phyloP scores from a whole-genome alignment of 1,284 basidiomycete species.

The Ustilago sp. region DNA sequence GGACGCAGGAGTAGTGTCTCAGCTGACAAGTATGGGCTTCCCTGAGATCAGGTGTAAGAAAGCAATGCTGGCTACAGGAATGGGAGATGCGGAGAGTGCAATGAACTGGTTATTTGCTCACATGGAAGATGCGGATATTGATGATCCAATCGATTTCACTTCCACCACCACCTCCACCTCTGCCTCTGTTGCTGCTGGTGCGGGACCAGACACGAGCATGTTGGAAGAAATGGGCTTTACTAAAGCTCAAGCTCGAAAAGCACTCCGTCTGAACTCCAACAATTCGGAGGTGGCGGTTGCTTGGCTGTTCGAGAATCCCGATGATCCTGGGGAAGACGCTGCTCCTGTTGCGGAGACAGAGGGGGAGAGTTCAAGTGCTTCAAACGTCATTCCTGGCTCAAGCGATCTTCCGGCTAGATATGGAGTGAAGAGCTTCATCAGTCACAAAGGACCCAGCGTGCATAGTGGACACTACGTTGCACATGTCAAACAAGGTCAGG shows the following conservation, averaged over 20 bases:
- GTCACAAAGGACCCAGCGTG: slow-evolving; percentile 85
- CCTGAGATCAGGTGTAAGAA: slow-evolving; percentile 61
- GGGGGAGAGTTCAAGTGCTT: slow-evolving; percentile 8
- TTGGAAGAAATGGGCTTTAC: slow-evolving; percentile 95
- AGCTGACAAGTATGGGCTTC: slow-evolving; percentile 65
- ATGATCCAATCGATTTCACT: slow-evolving; percentile 76
- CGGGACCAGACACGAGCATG: slow-evolving; percentile 71
- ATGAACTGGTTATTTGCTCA: slow-evolving; percentile 96
- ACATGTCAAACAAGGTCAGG: slow-evolving; percentile 74
- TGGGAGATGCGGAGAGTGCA: slow-evolving; percentile 79
- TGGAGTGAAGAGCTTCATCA: slow-evolving; percentile 89
- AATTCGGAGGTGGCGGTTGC: slow-evolving; percentile 88
- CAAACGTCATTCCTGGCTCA: slow-evolving; percentile 55
- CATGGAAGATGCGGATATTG: slow-evolving; percentile 94
- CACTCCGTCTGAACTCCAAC: slow-evolving; percentile 83
- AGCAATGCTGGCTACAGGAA: slow-evolving; percentile 86
- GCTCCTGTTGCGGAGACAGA: slow-evolving; percentile 22
- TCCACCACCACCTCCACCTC: slow-evolving; percentile 33
- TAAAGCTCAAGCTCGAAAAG: slow-evolving; percentile 83
- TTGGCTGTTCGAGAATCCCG: slow-evolving; percentile 96
- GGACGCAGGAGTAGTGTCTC: slow-evolving; percentile 59
- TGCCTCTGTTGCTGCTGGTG: slow-evolving; percentile 52
- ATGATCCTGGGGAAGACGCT: slow-evolving; percentile 79
- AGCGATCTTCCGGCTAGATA: slow-evolving; percentile 79
- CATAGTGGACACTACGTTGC: slow-evolving; percentile 90